Conservation (phyloP, 164 flowering plant species). For the Pachysandra terminalis region DNA sequence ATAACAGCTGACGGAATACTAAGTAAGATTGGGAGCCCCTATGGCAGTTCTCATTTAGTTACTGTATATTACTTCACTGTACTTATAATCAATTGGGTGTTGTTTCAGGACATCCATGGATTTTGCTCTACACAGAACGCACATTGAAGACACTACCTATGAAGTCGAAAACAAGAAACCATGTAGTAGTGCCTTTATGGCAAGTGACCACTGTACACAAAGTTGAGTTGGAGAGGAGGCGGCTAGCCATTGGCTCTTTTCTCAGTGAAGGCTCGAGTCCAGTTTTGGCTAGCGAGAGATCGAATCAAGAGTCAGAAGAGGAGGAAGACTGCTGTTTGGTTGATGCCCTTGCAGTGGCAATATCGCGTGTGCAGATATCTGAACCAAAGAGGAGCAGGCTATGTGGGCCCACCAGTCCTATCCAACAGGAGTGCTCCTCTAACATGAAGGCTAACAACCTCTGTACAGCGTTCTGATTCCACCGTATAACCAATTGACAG, state of each 20-base stretch:
- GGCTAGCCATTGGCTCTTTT: slow-evolving; percentile 1
- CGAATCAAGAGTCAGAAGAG: slow-evolving; percentile 34
- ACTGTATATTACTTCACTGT: background rate
- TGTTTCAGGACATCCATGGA: slow-evolving; percentile 87
- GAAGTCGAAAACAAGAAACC: slow-evolving; percentile 46
- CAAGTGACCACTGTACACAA: slow-evolving; percentile 13
- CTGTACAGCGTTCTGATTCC: slow-evolving; percentile 84
- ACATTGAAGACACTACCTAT: slow-evolving; percentile 44
- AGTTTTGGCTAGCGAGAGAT: slow-evolving; percentile 21
- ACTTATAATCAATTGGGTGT: background rate
- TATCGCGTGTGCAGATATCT: slow-evolving; percentile 75
- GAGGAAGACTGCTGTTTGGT: slow-evolving; percentile 60
- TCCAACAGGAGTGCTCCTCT: slow-evolving; percentile 74
- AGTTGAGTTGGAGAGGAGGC: slow-evolving; percentile 17
- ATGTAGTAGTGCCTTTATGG: slow-evolving; percentile 16
- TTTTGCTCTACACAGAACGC: slow-evolving; percentile 72
- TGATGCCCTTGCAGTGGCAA: slow-evolving; percentile 82
- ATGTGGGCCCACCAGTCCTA: slow-evolving; percentile 56
- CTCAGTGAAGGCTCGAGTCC: slow-evolving; percentile 10
- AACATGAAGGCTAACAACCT: slow-evolving; percentile 72
- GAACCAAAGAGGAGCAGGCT: slow-evolving; percentile 85
- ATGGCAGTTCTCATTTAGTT: background rate
- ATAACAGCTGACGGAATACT: slow-evolving; percentile 86
- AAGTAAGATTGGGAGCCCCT: slow-evolving; percentile 43
- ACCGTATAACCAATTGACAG: slow-evolving; percentile 17